These are phyloP conservation scores for Isabelozyma rhagii DNA, from an alignment of 805 yeast genomes.

Conservation along the genomic window DNA sequence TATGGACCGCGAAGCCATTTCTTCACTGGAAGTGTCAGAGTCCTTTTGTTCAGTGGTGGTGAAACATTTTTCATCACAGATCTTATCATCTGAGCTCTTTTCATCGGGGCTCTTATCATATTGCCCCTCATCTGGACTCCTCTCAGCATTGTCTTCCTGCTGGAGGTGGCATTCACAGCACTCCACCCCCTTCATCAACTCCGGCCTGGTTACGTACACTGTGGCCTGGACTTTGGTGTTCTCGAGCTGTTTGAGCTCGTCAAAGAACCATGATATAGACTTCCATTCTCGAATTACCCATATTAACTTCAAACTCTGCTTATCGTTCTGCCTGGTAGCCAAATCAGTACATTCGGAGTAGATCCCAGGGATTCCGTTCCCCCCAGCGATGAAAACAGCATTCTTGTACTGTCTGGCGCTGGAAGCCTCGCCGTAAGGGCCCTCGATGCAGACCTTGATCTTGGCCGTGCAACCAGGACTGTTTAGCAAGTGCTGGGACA, in stretches of 20 bases:
- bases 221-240: conserved; percentile 11
- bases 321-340: conserved; percentile 3
- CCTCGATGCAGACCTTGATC: conserved; percentile 51
- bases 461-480: conserved; percentile 29
- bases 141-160: background rate
- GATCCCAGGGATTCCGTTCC: conserved; percentile 62
- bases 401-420: conserved; percentile 48
- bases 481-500: conserved; percentile 29
- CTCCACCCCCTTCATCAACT: conserved; percentile 11
- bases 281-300: conserved; percentile 56
- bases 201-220: conserved; percentile 14
- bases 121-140: background rate
- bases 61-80: background rate
- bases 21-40: background rate
- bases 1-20: background rate
- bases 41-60: background rate
- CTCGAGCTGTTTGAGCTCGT: conserved; percentile 23
- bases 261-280: conserved; percentile 43
- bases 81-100: background rate
- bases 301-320: conserved; percentile 33
- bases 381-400: conserved; percentile 57
- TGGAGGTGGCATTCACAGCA: background rate
- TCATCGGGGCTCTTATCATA: background rate
- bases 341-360: conserved; percentile 36
- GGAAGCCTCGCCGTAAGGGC: conserved; percentile 54